Evolutionary conservation across 441 rosid genomes (phyloP), one percentile per base, ranked within the genome.

Genomic region (Bruguiera hainesii): DNA sequence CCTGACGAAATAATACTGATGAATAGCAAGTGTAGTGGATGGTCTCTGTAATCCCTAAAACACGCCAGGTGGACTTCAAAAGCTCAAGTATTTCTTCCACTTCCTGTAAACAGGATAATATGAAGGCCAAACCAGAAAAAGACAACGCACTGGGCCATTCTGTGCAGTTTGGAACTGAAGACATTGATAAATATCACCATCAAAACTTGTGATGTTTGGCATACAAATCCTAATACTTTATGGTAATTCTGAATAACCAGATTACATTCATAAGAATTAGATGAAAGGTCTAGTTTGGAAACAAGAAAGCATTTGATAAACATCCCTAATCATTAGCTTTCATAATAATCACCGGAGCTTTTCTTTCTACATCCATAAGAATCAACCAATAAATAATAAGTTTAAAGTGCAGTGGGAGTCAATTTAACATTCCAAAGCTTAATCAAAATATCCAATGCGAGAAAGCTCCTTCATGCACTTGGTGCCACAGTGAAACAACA

Each of bases 11-110:
- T 79, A 96, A 81, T 63, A 96, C 86, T 90, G 91, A 96, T 19
- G 96, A 84, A 71, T 87, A 96, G 86, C 96, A 92, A 59, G 96
- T 89, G 82, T 84, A 89, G 69, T 96, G 99, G 71, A 90, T 89
- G 70, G 97, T 96, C 87, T 93, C 98, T 49, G 97, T 90, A 67
- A 96, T 81, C 76, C 99, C 99, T 64, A 96, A 84, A 73, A 93
- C 90, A 76, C 95, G 91, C 99, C 99, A 93, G 11, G 98, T 93
- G 62, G 96, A 89, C 84, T 87, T 93, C 70, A 96, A 74, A 67
- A 96, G 98, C 89, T 92, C 98, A 65, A 96, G 96, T 73, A 89
- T 93, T 85, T 96, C 96, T 80, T 96, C 99, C 73, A 88, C 97
- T 82, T 92, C 99, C 99, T 96, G 79, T 62, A 75, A 64, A 73